phyloP scores from a whole-genome alignment of 2,329 filamentous ascomycete genomes.

The Colletotrichum cordylinicola region DNA sequence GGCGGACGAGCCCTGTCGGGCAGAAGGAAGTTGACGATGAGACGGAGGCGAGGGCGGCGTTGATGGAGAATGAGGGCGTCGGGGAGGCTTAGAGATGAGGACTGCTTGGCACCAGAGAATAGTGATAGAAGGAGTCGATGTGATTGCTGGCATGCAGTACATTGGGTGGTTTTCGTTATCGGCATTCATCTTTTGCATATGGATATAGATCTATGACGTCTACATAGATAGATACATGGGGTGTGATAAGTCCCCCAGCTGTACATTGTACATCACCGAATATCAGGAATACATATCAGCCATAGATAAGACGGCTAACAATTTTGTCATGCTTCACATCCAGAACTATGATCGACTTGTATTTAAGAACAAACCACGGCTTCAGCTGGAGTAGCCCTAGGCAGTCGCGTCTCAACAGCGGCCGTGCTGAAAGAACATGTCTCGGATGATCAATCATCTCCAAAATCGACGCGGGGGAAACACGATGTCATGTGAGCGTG shows the following conservation, averaged over 20 bases:
- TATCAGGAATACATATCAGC: neutral
- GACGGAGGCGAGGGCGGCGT: slow-evolving; percentile 26
- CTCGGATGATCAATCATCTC: neutral
- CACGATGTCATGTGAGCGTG: neutral
- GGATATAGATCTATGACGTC: neutral
- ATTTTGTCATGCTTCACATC: neutral
- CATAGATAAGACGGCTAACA: neutral
- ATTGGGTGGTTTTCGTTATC: neutral
- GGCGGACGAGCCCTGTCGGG: slow-evolving; percentile 53
- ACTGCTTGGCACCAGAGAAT: neutral
- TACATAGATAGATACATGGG: neutral
- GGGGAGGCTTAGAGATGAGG: slow-evolving; percentile 30
- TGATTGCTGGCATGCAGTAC: neutral
- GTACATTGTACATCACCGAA: neutral
- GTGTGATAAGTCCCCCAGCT: neutral
- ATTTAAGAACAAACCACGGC: neutral
- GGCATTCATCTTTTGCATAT: neutral
- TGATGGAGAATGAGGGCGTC: slow-evolving; percentile 35
- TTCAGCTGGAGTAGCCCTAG: neutral
- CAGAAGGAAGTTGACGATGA: slow-evolving; percentile 40
- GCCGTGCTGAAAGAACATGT: neutral
- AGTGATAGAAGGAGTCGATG: neutral
- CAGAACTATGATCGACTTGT: neutral
- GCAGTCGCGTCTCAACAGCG: neutral
- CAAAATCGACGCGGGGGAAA: neutral